Percentiles rank a stretch among this genome's conserved stretches.
Conservation (phyloP, 345 rosid genomes). For the Euclidium syriacum region DNA sequence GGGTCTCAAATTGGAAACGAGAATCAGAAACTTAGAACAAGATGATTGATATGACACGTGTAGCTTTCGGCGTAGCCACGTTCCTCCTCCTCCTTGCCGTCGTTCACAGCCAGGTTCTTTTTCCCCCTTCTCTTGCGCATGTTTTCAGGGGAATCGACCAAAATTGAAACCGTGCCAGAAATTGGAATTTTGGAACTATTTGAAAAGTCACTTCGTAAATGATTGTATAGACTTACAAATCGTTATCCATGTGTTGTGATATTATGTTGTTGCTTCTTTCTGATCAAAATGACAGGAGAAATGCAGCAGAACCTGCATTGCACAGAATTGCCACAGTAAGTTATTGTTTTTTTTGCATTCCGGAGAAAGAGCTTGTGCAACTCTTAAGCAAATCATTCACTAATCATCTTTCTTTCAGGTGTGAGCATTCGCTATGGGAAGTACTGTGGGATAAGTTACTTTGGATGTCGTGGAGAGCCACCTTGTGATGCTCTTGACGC, state of each 20-base stretch:
- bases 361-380: background rate
- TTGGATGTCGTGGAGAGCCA: constrained; percentile 79
- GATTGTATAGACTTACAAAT: background rate
- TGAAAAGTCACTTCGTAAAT: background rate
- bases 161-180: constrained; percentile 21
- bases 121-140: too few species aligned
- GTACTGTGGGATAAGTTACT: constrained; percentile 91
- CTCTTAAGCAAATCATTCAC: background rate
- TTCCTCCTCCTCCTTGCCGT: constrained; percentile 35
- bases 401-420: background rate
- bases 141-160: too few species aligned
- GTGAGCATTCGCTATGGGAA: constrained; percentile 68
- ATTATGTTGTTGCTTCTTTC: background rate
- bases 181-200: too few species aligned
- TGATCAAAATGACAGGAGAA: constrained; percentile 37
- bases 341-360: background rate
- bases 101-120: constrained; percentile 17
- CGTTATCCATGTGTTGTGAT: background rate
- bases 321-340: constrained; percentile 63
- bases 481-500: constrained; percentile 89
- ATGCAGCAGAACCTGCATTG: constrained; percentile 72
- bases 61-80: constrained; percentile 26
- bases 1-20: background rate
- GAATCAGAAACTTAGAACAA: background rate
- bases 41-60: constrained; percentile 7